phyloP scores from a whole-genome alignment of 2,329 filamentous ascomycete genomes.

The Ophiocordyceps camponoti-rufipedis region DNA sequence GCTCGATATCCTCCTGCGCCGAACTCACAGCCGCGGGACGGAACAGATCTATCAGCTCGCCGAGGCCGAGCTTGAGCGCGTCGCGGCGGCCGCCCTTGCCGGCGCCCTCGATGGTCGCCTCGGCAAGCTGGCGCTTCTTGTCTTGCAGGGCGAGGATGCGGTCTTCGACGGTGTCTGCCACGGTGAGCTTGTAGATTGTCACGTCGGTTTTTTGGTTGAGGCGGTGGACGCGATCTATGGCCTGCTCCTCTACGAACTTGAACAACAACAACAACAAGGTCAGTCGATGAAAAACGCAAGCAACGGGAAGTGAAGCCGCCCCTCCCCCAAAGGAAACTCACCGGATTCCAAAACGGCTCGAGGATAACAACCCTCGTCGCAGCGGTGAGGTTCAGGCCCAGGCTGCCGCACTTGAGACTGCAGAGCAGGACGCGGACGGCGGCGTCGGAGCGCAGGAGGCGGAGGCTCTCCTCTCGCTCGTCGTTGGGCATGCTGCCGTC shows the following conservation, averaged over 20 bases:
- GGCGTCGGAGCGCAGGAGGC: slow-evolving; percentile 55
- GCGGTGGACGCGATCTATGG: slow-evolving; percentile 95
- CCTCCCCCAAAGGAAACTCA: slow-evolving; percentile 31
- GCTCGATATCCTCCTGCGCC: too few relatives aligned
- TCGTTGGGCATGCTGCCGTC: slow-evolving; percentile 94
- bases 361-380: slow-evolving; percentile 86
- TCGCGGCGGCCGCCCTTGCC: slow-evolving; percentile 39
- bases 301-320: too few relatives aligned
- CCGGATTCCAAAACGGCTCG: slow-evolving; percentile 96
- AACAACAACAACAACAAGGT: not conserved
- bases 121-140: slow-evolving; percentile 81
- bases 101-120: slow-evolving; percentile 69
- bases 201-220: slow-evolving; percentile 93
- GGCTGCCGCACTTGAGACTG: slow-evolving; percentile 79
- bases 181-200: slow-evolving; percentile 83
- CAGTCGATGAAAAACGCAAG: not conserved
- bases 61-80: slow-evolving; percentile 70
- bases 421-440: slow-evolving; percentile 72
- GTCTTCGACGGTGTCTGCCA: slow-evolving; percentile 76
- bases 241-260: slow-evolving; percentile 89
- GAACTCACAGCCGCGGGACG: slow-evolving; percentile 23
- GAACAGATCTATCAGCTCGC: slow-evolving; percentile 87
- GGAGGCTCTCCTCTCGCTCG: slow-evolving; percentile 68
- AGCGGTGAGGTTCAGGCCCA: slow-evolving; percentile 87
- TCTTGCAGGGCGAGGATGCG: slow-evolving; percentile 89